Conservation (phyloP, 2,329 filamentous ascomycete species). For the Scedosporium apiospermum region DNA sequence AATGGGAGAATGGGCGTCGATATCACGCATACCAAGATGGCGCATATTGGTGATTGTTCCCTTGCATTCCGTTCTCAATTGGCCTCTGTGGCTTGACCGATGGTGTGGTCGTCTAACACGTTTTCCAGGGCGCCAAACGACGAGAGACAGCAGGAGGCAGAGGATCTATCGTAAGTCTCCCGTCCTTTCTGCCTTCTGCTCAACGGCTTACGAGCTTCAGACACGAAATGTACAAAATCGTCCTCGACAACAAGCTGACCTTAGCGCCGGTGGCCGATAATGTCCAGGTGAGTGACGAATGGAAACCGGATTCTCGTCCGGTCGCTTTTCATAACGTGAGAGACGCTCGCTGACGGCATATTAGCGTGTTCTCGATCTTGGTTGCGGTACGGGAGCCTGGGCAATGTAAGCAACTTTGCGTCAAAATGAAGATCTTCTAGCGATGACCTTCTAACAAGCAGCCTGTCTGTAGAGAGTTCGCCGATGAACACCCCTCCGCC, state of each 20-base stretch:
- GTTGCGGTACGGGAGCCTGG: constrained; percentile 28
- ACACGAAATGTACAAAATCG: constrained; percentile 17
- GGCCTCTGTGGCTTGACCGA: too few relatives aligned
- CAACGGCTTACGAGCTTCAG: constrained; percentile 4
- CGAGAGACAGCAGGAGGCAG: constrained; percentile 17
- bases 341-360: neutral
- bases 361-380: constrained; percentile 23
- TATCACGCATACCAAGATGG: constrained; percentile 33
- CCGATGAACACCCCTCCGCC: constrained; percentile 32
- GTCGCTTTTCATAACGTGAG: neutral
- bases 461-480: constrained; percentile 10
- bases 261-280: constrained; percentile 21
- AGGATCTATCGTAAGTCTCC: constrained; percentile 16
- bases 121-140: constrained; percentile 18
- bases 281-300: constrained; percentile 13
- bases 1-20: constrained; percentile 35
- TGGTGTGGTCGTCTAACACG: neutral
- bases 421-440: too few relatives aligned
- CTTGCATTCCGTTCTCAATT: neutral
- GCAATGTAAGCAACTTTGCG: constrained; percentile 18
- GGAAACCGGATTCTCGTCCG: neutral
- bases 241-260: constrained; percentile 20
- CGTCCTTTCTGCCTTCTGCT: neutral
- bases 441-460: neutral
- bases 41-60: constrained; percentile 16